Evolutionary conservation across 2,329 filamentous ascomycete genomes (phyloP).

Genomic region (Penicillium nordicum): DNA sequence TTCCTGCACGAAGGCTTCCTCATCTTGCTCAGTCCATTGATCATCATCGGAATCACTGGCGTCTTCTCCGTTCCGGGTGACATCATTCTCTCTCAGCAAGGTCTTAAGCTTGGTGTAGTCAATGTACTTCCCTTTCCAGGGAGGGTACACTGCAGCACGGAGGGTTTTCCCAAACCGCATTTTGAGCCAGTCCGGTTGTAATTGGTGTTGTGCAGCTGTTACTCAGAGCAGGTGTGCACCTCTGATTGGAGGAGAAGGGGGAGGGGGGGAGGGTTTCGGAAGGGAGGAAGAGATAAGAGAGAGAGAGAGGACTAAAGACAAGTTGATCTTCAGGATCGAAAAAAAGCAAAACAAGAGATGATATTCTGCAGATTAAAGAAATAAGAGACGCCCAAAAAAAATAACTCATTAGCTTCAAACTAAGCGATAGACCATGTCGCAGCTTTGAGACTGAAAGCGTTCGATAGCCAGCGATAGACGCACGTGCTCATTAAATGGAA

Average conservation of each 20-base stretch:
- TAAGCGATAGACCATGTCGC: background rate
- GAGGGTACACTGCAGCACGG: slow-evolving; percentile 71
- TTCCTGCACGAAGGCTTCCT: slow-evolving; percentile 90
- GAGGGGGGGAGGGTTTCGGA: background rate
- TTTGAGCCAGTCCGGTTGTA: slow-evolving; percentile 23
- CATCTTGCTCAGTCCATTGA: slow-evolving; percentile 87
- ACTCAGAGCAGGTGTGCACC: slow-evolving; percentile 5
- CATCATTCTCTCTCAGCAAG: slow-evolving; percentile 73
- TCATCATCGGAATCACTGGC: slow-evolving; percentile 54
- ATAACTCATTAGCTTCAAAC: background rate
- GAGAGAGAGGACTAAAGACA: background rate
- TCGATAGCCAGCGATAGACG: slow-evolving; percentile 10
- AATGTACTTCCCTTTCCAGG: slow-evolving; percentile 92
- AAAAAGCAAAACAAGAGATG: background rate
- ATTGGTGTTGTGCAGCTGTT: slow-evolving; percentile 15
- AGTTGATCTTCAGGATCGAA: too few relatives aligned
- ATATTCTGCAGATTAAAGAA: background rate
- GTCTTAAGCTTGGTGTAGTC: slow-evolving; percentile 92
- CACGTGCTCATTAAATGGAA: background rate
- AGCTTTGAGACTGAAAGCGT: slow-evolving; percentile 1
- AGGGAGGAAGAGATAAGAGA: background rate
- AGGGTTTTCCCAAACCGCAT: slow-evolving; percentile 97
- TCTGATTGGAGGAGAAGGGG: background rate
- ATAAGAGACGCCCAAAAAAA: background rate
- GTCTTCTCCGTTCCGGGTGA: slow-evolving; percentile 40